Base-by-base conservation (phyloP, 495 filamentous ascomycete species). In the Aspergillus taichungensis region DNA sequence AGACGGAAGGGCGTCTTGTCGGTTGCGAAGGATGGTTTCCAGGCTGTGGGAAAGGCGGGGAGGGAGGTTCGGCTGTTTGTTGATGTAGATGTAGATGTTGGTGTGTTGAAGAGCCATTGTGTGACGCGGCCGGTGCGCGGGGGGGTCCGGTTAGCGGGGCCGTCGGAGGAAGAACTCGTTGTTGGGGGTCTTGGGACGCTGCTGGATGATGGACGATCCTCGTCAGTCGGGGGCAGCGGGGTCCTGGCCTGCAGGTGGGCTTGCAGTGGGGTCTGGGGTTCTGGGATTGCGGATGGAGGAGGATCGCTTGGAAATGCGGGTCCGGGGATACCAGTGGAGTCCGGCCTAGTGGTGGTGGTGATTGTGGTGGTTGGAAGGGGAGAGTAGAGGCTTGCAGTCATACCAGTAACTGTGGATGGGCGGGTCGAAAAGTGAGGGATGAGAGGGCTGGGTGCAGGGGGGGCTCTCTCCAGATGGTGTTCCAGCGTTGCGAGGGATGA, bases 341-440 rank as follows among this genome's bases (percentile, higher is more conserved):
- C 41, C 12, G 52, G 50, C 39, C 49, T 39, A 12, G 36, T 34
- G 13, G 36, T 34, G 37, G 18, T 24, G 18, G 18, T 24, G 18
- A 24, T 24, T 24, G 18, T 24, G 18, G 18, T 24, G 18, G 18
- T 24, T 24, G 55, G 51, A 28, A 37, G 13, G 13, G 53, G 50
- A 13, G 42, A 38, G 12, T 51, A 10, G 0, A 45, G 5, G 11
- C 42, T 52, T 12, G 47, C 31, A 18, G 45, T 39, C 29, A 52
- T 37, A 10, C 51, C 36, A 47, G 44, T 45, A 34, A 45, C 51
- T 50, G 32, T 37, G 43, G 46, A 64, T 31, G 30, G 12, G 34
- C 47, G 48, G 13, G 45, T 48, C 6, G 64, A 69, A 52, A 73
- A 73, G 51, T 73, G 69, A 6, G 69, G 69, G 34, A 70, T 60